phyloP scores from a whole-genome alignment of 805 yeast genomes.

The Saturnispora diversa region DNA sequence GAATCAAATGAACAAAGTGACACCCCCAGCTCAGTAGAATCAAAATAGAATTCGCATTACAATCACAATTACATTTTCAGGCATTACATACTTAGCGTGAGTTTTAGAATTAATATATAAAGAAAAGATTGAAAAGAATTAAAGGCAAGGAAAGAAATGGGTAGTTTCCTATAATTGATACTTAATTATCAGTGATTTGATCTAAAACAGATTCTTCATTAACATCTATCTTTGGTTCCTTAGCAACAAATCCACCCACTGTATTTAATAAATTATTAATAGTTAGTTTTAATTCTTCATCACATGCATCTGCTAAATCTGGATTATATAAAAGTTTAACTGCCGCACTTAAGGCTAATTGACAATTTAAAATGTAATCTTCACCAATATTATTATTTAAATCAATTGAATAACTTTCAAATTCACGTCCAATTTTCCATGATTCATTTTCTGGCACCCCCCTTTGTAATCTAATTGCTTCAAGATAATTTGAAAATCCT shows the following conservation, averaged over 20 bases:
- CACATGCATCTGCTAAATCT: conserved; percentile 36
- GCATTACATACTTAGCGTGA: too few species aligned
- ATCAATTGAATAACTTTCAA: conserved; percentile 30
- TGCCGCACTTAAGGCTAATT: conserved; percentile 33
- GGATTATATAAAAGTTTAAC: conserved; percentile 29
- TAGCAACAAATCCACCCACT: conserved; percentile 46
- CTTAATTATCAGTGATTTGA: neutral
- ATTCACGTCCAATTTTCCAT: conserved; percentile 30
- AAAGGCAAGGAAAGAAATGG: too few species aligned
- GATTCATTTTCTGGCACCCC: conserved; percentile 15
- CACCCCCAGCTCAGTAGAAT: too few species aligned
- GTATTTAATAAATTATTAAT: conserved; percentile 41
- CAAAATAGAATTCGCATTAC: too few species aligned
- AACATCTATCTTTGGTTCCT: conserved; percentile 8
- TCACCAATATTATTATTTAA: conserved; percentile 19
- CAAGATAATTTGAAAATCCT: conserved; percentile 61
- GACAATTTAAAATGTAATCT: conserved; percentile 33
- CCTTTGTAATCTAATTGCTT: conserved; percentile 32
- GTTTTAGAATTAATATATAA: too few species aligned
- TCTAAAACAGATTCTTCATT: conserved; percentile 7
- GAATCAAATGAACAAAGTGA: too few species aligned
- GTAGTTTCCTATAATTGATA: too few species aligned
- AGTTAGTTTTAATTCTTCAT: conserved; percentile 52
- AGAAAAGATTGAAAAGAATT: too few species aligned
- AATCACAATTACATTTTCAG: too few species aligned